Conservation (phyloP, 352 stramenopile species). For the Phytopythium kandeliae region DNA sequence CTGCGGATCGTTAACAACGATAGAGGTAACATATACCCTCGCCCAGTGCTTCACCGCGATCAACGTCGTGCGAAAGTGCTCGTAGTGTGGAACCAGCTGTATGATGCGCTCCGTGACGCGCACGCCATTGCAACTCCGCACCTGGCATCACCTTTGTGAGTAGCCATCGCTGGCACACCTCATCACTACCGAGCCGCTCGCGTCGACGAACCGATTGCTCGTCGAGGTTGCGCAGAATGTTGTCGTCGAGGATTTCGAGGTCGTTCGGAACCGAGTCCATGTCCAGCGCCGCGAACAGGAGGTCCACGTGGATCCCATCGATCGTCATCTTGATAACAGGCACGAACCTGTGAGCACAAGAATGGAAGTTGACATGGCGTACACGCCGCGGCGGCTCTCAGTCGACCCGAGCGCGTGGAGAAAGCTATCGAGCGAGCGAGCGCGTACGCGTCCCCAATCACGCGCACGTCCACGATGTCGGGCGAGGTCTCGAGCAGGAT, state of each 20-base stretch:
- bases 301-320: slow-evolving; percentile 87
- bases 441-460: slow-evolving; percentile 88
- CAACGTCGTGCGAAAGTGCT: slow-evolving; percentile 88
- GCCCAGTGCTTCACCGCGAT: slow-evolving; percentile 91
- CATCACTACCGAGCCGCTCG: too few relatives aligned
- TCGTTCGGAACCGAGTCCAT: slow-evolving; percentile 51
- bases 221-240: slow-evolving; percentile 85
- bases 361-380: not conserved
- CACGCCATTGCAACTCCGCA: slow-evolving; percentile 93
- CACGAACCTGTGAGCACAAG: slow-evolving; percentile 46
- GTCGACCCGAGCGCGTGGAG: not conserved
- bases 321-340: slow-evolving; percentile 95
- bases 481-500: slow-evolving; percentile 68
- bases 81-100: slow-evolving; percentile 80
- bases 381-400: not conserved
- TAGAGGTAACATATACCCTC: slow-evolving; percentile 42
- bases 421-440: not conserved
- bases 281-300: slow-evolving; percentile 89
- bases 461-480: slow-evolving; percentile 64
- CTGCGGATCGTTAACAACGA: too few relatives aligned
- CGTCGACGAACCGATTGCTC: slow-evolving; percentile 51
- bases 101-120: slow-evolving; percentile 95
- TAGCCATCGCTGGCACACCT: too few relatives aligned
- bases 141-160: slow-evolving; percentile 8
- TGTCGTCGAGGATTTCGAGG: slow-evolving; percentile 80